A percentile compares a stretch with the other conserved stretches of the same genome.
These are phyloP conservation scores for Aspergillus novoparasiticus DNA, from an alignment of 2,329 filamentous ascomycete species.

Conservation along the genomic window DNA sequence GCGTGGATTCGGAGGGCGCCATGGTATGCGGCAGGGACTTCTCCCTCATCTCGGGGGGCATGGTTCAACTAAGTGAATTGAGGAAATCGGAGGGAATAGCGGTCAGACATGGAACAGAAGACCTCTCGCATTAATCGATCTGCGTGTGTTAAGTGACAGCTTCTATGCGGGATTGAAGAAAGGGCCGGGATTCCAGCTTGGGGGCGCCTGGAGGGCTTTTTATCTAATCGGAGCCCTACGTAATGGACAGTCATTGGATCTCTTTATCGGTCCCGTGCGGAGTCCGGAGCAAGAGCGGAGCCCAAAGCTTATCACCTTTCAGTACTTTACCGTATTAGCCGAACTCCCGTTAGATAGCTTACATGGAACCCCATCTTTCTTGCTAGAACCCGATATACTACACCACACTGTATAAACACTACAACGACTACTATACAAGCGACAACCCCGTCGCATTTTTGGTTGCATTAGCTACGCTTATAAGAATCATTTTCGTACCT, in stretches of 20 bases:
- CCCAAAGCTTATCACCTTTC: not conserved
- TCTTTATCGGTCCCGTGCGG: not conserved
- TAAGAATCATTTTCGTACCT: not conserved
- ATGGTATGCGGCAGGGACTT: slow-evolving; percentile 38
- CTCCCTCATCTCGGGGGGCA: slow-evolving; percentile 35
- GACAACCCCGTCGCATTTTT: not conserved
- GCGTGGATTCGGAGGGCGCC: slow-evolving; percentile 43
- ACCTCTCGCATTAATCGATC: not conserved
- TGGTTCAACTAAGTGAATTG: slow-evolving; percentile 7
- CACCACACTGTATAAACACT: not conserved
- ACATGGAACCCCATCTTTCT: not conserved
- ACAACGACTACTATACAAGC: not conserved
- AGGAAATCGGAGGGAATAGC: not conserved
- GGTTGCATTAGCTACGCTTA: not conserved
- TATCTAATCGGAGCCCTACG: slow-evolving; percentile 3
- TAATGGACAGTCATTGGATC: not conserved
- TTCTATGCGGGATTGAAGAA: not conserved
- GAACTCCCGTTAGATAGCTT: not conserved
- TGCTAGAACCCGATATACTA: not conserved
- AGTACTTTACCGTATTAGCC: too few species aligned
- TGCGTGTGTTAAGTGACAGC: not conserved
- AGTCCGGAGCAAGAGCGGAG: not conserved
- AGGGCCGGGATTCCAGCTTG: not conserved
- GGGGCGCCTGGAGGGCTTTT: not conserved
- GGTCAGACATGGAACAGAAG: not conserved